These are phyloP conservation scores for Annulohypoxylon stygium DNA, from an alignment of 495 filamentous ascomycete species.

Conservation along the genomic window DNA sequence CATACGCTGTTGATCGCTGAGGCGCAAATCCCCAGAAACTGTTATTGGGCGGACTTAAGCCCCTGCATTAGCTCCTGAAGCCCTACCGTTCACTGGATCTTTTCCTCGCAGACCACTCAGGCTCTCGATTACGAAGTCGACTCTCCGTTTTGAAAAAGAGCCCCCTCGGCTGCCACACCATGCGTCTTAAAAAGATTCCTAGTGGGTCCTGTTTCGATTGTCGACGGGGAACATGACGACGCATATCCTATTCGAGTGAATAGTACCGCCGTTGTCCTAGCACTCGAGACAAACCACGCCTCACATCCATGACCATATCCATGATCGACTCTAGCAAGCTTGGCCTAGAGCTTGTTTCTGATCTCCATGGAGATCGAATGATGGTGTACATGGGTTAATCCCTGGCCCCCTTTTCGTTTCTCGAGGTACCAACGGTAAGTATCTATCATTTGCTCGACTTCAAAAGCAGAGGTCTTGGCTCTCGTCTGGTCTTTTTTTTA, in stretches of 20 bases:
- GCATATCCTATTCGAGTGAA: conserved; percentile 39
- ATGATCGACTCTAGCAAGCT: conserved; percentile 47
- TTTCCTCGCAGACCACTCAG: conserved; percentile 18
- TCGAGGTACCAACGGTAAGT: background rate
- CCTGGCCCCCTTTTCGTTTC: conserved; percentile 28
- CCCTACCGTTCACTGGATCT: conserved; percentile 30
- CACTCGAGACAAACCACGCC: conserved; percentile 44
- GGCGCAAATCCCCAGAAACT: conserved; percentile 38
- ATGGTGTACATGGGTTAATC: conserved; percentile 34
- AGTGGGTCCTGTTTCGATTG: conserved; percentile 43
- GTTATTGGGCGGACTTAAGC: conserved; percentile 23
- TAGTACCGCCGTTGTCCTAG: conserved; percentile 17
- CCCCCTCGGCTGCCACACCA: conserved; percentile 43
- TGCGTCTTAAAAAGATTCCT: conserved; percentile 36
- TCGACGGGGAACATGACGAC: conserved; percentile 44
- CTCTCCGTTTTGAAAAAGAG: conserved; percentile 17
- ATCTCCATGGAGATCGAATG: conserved; percentile 44
- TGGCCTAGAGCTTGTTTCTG: conserved; percentile 48
- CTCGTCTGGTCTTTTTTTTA: conserved; percentile 27
- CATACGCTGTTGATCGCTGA: background rate
- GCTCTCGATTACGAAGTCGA: conserved; percentile 29
- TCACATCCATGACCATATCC: conserved; percentile 43
- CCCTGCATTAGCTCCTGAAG: conserved; percentile 45
- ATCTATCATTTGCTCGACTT: conserved; percentile 22
- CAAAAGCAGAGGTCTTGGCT: conserved; percentile 46